Conservation (phyloP, 1,284 basidiomycete genomes). For the Kalmanozyma brasiliensis region DNA sequence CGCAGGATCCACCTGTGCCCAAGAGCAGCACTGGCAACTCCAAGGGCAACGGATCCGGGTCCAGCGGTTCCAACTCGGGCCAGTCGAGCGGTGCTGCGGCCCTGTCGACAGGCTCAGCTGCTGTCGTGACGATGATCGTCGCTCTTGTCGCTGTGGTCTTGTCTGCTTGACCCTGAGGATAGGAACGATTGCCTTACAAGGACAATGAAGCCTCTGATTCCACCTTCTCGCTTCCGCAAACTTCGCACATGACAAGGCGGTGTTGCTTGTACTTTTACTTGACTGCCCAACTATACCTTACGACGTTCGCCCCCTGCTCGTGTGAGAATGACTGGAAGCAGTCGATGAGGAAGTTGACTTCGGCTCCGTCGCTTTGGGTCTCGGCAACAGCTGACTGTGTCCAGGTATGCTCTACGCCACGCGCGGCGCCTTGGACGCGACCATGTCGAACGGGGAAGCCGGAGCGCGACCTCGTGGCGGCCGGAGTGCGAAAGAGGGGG, state of each 20-base stretch:
- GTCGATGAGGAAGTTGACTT: no score
- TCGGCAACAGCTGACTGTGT: no score
- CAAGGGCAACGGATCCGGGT: slow-evolving; percentile 6
- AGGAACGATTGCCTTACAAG: background rate
- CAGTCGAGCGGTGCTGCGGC: slow-evolving; percentile 2
- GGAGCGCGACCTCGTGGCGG: no score
- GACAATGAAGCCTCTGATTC: slow-evolving; percentile 4
- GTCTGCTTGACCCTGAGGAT: slow-evolving; percentile 2
- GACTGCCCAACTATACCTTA: no score
- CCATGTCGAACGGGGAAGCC: no score
- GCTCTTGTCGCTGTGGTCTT: slow-evolving; percentile 7
- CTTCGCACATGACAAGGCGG: background rate
- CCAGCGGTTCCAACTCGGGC: slow-evolving; percentile 9
- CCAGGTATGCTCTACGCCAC: no score
- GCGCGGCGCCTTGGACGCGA: no score
- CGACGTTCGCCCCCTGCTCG: no score
- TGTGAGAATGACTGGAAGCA: no score
- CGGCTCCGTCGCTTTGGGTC: no score
- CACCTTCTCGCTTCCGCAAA: no score
- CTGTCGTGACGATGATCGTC: slow-evolving; percentile 3
- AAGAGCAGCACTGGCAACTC: slow-evolving; percentile 9
- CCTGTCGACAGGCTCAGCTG: background rate
- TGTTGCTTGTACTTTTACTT: slow-evolving; percentile 3
- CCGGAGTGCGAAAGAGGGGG: no score
- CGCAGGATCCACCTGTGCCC: slow-evolving; percentile 31